A percentile compares a stretch with the other conserved stretches of the same genome.
These are phyloP conservation scores for Saksenaea oblongispora DNA, from an alignment of 371 early-diverging fungal species.

Conservation along the genomic window DNA sequence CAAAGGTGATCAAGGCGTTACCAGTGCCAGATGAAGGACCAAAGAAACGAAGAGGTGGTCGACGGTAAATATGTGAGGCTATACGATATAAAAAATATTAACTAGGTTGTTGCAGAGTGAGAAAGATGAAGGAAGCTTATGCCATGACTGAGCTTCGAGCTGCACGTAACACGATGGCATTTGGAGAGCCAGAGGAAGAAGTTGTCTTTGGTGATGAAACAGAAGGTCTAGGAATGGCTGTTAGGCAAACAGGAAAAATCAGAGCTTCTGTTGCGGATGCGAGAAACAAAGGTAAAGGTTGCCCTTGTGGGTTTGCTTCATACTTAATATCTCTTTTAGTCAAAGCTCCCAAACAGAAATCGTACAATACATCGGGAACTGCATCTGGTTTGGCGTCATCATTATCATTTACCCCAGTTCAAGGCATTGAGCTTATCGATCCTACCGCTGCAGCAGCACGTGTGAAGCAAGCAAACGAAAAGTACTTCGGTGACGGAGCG, in stretches of 20 bases:
- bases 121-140: slow-evolving; percentile 82
- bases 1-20: slow-evolving; percentile 82
- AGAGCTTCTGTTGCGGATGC: slow-evolving; percentile 65
- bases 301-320: not conserved
- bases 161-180: slow-evolving; percentile 88
- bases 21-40: slow-evolving; percentile 92
- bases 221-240: slow-evolving; percentile 89
- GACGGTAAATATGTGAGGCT: slow-evolving; percentile 43
- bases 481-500: slow-evolving; percentile 80
- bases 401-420: slow-evolving; percentile 93
- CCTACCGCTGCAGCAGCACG: slow-evolving; percentile 76
- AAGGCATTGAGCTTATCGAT: slow-evolving; percentile 93
- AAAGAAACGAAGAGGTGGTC: slow-evolving; percentile 90
- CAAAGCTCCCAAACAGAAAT: slow-evolving; percentile 65
- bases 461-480: slow-evolving; percentile 70
- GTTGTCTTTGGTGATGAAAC: slow-evolving; percentile 78
- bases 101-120: slow-evolving; percentile 52
- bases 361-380: slow-evolving; percentile 38
- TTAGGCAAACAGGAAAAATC: slow-evolving; percentile 72
- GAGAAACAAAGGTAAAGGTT: slow-evolving; percentile 59
- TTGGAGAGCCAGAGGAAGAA: slow-evolving; percentile 93
- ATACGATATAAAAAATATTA: not conserved
- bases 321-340: slow-evolving; percentile 28
- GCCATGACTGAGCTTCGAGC: slow-evolving; percentile 89
- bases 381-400: slow-evolving; percentile 88